A percentile compares a stretch with the other conserved stretches of the same genome.
Evolutionary conservation across 768 basidiomycete genomes (phyloP).

Genomic region (Imleria badia): DNA sequence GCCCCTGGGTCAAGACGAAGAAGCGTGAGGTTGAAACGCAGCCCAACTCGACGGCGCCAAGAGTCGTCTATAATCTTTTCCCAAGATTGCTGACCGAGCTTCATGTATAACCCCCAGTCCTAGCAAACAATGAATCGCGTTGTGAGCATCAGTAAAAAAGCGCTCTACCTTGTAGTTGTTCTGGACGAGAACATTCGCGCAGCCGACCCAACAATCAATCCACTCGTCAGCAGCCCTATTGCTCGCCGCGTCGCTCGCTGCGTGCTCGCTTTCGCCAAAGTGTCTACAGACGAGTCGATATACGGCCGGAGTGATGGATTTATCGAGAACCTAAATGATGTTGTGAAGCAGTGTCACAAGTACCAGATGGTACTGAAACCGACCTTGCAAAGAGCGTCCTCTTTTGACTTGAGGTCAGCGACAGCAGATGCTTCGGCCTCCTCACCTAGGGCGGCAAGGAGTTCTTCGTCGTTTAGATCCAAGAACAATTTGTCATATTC

Average conservation of each 20-base stretch:
- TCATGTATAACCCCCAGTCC: slow-evolving; percentile 64
- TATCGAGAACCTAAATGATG: slow-evolving; percentile 45
- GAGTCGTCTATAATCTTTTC: slow-evolving; percentile 50
- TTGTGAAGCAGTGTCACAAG: not conserved
- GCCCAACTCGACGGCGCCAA: slow-evolving; percentile 56
- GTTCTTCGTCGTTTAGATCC: slow-evolving; percentile 59
- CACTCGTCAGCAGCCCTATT: slow-evolving; percentile 49
- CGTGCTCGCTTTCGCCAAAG: slow-evolving; percentile 36
- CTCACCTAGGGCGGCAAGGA: slow-evolving; percentile 53
- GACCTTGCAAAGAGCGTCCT: slow-evolving; percentile 53
- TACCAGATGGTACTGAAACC: slow-evolving; percentile 7
- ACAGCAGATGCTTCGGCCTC: slow-evolving; percentile 23
- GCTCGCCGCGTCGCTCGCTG: slow-evolving; percentile 19
- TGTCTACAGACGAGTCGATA: slow-evolving; percentile 54
- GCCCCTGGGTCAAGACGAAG: slow-evolving; percentile 59
- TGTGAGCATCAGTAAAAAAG: not conserved
- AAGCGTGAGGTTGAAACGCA: slow-evolving; percentile 59
- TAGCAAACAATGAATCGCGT: slow-evolving; percentile 24
- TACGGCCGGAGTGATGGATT: slow-evolving; percentile 50
- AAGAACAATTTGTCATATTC: slow-evolving; percentile 62
- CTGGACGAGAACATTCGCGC: slow-evolving; percentile 59
- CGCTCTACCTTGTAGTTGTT: slow-evolving; percentile 43
- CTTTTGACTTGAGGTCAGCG: slow-evolving; percentile 40
- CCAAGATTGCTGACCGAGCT: slow-evolving; percentile 52
- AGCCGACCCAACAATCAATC: slow-evolving; percentile 75